Evolutionary conservation across 1,139 yeast species (phyloP), one percentile per base, ranked within the genome.

Genomic region (Suhomyces bokatorum): DNA sequence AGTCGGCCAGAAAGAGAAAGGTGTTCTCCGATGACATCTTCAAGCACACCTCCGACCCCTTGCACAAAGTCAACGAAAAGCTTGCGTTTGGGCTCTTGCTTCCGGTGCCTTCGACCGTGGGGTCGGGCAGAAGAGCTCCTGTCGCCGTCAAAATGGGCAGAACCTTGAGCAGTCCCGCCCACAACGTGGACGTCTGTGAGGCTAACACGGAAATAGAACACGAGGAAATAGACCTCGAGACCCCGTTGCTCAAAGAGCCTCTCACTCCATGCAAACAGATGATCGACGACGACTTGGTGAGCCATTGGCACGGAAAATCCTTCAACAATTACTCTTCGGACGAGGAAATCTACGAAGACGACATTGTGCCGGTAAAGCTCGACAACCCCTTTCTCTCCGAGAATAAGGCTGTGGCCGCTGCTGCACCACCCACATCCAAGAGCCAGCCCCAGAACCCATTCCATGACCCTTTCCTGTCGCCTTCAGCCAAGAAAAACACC

Each of bases 91-190:
- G 70, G 5, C 52, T 63, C 31, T 56, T 72, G 32, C 58, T 72
- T 40, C 77, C 78, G 2, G 63, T 69, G n/a, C 76, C 75, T 3
- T 68, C 75, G 0, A 69, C 72, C 0, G 63, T 70, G 6, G 77
- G 77, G 1, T 54, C 71, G 1, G 77, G 77, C 1, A 58, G 77
- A 43, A 58, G 53, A 40, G 39, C 46, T 5, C 47, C 43, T 17
- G 4, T 38, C 10, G 22, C 45, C 2, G 20, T 22, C 6, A 44
- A 44, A 16, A 27, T 33, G 16, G 42, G 41, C 4, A 17, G 34
- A 17, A 8, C 44, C 17, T 15, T 33, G 12, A 13, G 13, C 28
- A 37, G 47, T 27, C 49, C 49, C 2, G 11, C 17, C 5, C 17
- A 26, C 28, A 31, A 37, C 6, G 30, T 15, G 17, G 16, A 15